Evolutionary conservation across 1,139 yeast genomes (phyloP).

Genomic region (Debaryomyces sp.): DNA sequence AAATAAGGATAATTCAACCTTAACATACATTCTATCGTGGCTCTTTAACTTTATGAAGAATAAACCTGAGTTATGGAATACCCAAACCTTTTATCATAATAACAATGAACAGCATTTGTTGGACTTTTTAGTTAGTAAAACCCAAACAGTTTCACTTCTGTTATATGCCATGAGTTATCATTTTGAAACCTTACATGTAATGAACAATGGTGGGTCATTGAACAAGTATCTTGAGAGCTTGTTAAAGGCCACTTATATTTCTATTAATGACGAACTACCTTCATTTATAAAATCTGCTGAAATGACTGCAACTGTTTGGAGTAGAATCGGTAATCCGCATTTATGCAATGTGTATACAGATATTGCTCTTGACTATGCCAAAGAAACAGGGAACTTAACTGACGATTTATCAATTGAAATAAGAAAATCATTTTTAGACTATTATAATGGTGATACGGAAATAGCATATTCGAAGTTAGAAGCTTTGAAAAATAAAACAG

Average conservation of each 20-base stretch:
- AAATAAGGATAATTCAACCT: constrained; percentile 71
- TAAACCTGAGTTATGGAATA: constrained; percentile 59
- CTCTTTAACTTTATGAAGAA: constrained; percentile 68
- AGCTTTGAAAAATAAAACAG: constrained; percentile 23
- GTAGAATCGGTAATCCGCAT: constrained; percentile 48
- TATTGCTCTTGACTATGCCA: constrained; percentile 40
- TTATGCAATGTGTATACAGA: constrained; percentile 50
- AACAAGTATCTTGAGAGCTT: constrained; percentile 52
- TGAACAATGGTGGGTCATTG: constrained; percentile 54
- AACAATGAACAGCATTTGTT: constrained; percentile 60
- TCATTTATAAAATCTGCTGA: constrained; percentile 52
- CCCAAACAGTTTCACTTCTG: constrained; percentile 53
- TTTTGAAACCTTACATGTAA: constrained; percentile 56
- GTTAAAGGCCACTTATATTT: constrained; percentile 54
- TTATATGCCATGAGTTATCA: constrained; percentile 63
- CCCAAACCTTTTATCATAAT: constrained; percentile 43
- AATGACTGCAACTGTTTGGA: constrained; percentile 53
- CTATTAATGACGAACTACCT: constrained; percentile 42
- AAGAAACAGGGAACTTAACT: constrained; percentile 30
- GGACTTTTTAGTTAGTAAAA: constrained; percentile 60
- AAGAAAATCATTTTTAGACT: constrained; percentile 38
- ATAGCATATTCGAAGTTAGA: constrained; percentile 34
- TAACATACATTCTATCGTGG: constrained; percentile 82
- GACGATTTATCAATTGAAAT: constrained; percentile 42
- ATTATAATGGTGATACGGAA: constrained; percentile 42